Evolutionary conservation across 768 basidiomycete species (phyloP).

Genomic region (Leccinum arenicola): DNA sequence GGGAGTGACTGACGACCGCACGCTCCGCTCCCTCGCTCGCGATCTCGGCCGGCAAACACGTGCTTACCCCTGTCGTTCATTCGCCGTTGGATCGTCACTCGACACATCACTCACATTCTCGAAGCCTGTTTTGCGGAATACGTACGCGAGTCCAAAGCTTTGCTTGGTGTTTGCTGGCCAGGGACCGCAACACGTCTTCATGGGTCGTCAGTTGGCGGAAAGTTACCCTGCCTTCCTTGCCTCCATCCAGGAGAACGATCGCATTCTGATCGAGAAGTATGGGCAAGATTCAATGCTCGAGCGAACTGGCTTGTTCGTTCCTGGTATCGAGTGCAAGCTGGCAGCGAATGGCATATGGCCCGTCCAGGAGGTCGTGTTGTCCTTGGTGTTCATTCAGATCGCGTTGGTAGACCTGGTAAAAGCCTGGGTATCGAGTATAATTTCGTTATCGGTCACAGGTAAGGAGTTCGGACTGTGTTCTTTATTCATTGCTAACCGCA

Average conservation of each 20-base stretch:
- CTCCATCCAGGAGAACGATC: constrained; percentile 31
- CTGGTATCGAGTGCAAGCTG: constrained; percentile 23
- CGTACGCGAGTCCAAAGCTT: constrained; percentile 26
- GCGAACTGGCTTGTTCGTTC: constrained; percentile 33
- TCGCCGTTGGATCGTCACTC: constrained; percentile 24
- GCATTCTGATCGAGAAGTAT: constrained; percentile 28
- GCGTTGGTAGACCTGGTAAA: too few relatives aligned
- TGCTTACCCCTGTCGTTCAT: constrained; percentile 27
- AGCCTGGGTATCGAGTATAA: too few relatives aligned
- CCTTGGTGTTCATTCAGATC: constrained; percentile 28
- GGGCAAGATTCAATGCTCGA: constrained; percentile 30
- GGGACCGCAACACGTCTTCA: constrained; percentile 35
- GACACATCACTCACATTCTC: constrained; percentile 28
- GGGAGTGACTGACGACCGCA: constrained; percentile 19
- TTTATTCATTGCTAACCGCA: too few relatives aligned
- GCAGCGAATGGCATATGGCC: constrained; percentile 30
- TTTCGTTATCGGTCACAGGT: too few relatives aligned
- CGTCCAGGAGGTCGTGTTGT: constrained; percentile 32
- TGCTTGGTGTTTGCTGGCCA: constrained; percentile 37
- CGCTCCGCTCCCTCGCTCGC: constrained; percentile 27
- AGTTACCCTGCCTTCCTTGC: constrained; percentile 31
- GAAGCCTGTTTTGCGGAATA: constrained; percentile 27
- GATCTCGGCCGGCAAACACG: constrained; percentile 30
- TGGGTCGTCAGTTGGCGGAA: constrained; percentile 36
- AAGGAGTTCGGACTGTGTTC: too few relatives aligned